Evolutionary conservation across 805 yeast species (phyloP), one percentile per base, ranked within the genome.

Genomic region (Candida sanyiensis): DNA sequence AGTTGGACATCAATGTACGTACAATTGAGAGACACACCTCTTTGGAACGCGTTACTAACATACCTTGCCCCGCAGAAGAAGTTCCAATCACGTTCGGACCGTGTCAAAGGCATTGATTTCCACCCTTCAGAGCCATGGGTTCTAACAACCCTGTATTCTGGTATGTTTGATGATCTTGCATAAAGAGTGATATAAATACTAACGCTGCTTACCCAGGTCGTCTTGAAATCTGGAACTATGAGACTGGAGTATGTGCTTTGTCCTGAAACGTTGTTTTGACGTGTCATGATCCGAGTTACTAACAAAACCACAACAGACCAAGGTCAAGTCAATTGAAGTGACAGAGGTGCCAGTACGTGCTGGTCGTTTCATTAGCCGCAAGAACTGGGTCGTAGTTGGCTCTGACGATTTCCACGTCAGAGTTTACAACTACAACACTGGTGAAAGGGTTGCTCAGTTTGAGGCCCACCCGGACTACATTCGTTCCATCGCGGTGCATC

Each of bases 101-200:
- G 99, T 62, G 97, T 93, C 59, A 93, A 93, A 64, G 97, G 96
- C 35, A 83, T 93, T 57, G 99, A 93, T 64, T 84, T 93, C 72
- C 99, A 93, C 62, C 98, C 98, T 18, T 72, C 89, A 16, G 98
- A 93, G 62, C 97, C 98, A 38, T 90, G 97, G 97, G 79, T 88
- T 37, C 70, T 88, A 55, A 81, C 90, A 38, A 87, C 96, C n/a
- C 70, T 86, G 43, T 88, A 85, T 64, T 83, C 89, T 36, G 98
- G 96, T 50, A 75, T 75, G 60, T 48, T 4, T 10, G n/a, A 17
- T 15, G 20, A 4, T 5, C 16, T 24, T 13, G 16, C 18, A 13
- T 15, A 7, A 25, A n/a, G n/a, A 12, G 10, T 7, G 3, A 8
- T 15, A 17, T 11, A 15, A 7, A n/a, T 28, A 28, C 27, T 27